Evolutionary conservation across 495 filamentous ascomycete genomes (phyloP).

Genomic region (Hyaloscypha finlandica): DNA sequence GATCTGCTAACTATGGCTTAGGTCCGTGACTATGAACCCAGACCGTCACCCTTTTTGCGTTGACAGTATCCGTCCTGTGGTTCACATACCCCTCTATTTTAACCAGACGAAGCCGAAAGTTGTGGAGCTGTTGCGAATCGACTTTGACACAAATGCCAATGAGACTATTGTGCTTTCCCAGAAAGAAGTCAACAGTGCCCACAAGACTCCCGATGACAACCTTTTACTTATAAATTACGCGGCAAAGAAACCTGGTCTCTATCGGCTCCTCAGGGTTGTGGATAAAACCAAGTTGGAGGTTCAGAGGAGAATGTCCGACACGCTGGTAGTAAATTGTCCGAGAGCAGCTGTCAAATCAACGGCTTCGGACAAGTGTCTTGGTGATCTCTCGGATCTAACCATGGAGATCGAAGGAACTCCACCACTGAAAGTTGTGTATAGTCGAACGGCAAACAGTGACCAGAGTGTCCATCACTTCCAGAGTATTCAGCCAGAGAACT

Average conservation of each 20-base stretch:
- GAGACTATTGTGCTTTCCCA: constrained; percentile 74
- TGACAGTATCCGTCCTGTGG: constrained; percentile 56
- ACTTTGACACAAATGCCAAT: constrained; percentile 74
- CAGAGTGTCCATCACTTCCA: constrained; percentile 77
- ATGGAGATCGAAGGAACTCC: constrained; percentile 85
- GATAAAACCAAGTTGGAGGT: constrained; percentile 95
- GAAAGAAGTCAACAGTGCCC: constrained; percentile 71
- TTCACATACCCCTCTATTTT: constrained; percentile 80
- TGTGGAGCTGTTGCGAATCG: constrained; percentile 81
- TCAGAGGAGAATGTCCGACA: constrained; percentile 68
- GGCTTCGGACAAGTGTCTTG: constrained; percentile 65
- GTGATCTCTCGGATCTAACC: constrained; percentile 82
- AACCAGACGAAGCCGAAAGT: constrained; percentile 88
- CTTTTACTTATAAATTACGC: constrained; percentile 61
- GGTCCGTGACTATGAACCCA: constrained; percentile 85
- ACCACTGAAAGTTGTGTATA: constrained; percentile 91
- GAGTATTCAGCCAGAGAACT: constrained; percentile 86
- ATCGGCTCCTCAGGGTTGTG: constrained; percentile 78
- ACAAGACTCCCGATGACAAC: constrained; percentile 45
- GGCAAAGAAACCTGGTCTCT: constrained; percentile 81
- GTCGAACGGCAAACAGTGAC: constrained; percentile 77
- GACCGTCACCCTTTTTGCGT: constrained; percentile 76
- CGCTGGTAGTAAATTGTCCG: constrained; percentile 82
- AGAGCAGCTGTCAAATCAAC: constrained; percentile 68
- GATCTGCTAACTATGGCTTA: constrained; percentile 36